Conservation (phyloP, 2,329 filamentous ascomycete genomes). For the Botrytis cinerea region DNA sequence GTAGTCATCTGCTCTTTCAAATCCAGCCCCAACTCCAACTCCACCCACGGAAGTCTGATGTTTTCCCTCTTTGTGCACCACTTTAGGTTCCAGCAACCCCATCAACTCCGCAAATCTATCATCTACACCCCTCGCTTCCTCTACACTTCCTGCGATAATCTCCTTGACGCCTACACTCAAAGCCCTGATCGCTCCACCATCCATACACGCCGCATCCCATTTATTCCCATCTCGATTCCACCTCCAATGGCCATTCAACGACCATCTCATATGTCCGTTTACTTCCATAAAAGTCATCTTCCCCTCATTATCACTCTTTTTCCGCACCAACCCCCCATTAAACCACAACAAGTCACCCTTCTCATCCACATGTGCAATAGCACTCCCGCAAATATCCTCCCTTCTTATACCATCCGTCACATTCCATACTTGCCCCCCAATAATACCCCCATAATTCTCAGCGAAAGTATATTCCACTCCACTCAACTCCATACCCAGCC, state of each 20-base stretch:
- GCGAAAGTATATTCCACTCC: conserved; percentile 46
- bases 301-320: neutral
- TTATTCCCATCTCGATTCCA: neutral
- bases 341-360: neutral
- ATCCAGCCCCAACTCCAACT: neutral
- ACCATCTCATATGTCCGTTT: neutral
- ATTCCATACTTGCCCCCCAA: conserved; percentile 42
- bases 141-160: neutral
- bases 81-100: neutral
- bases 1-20: neutral
- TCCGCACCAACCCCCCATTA: neutral
- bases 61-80: neutral
- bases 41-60: neutral
- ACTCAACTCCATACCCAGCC: conserved; percentile 48
- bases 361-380: neutral
- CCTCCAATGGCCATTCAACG: neutral
- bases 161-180: neutral
- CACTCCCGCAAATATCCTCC: neutral
- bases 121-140: neutral
- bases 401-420: neutral
- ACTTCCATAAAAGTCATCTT: neutral
- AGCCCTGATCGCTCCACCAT: neutral
- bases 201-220: neutral
- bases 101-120: neutral
- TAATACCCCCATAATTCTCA: conserved; percentile 46